Conservation (phyloP, 306 rosid genomes). For the Citrullus colocynthis region DNA sequence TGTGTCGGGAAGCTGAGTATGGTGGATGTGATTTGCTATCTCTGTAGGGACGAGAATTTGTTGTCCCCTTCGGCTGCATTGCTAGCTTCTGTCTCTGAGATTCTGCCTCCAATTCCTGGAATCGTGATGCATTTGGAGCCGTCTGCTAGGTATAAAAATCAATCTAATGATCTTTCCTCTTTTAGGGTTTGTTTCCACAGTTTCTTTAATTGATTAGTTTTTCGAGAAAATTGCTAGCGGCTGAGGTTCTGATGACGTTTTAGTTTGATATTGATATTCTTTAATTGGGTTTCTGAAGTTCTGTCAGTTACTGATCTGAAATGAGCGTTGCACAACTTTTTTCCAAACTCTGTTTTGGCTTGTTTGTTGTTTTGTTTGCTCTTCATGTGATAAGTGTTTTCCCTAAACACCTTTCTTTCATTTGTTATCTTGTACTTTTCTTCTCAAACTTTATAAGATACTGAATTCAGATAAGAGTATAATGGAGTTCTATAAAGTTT, state of each 20-base stretch:
- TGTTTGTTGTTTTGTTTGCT: not conserved
- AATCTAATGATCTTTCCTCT: not conserved
- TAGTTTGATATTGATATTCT: not conserved
- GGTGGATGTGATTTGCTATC: constrained; percentile 72
- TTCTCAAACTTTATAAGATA: not conserved
- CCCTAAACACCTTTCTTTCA: not conserved
- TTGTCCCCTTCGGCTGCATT: constrained; percentile 57
- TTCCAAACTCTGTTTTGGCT: not conserved
- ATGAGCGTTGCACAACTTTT: not conserved
- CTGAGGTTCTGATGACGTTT: not conserved
- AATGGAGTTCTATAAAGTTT: not conserved
- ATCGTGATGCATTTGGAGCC: constrained; percentile 55
- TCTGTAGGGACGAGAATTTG: constrained; percentile 38
- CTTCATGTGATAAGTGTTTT: not conserved
- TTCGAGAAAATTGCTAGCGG: not conserved
- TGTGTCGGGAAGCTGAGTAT: constrained; percentile 76
- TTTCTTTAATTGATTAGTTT: not conserved
- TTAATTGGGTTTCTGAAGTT: not conserved
- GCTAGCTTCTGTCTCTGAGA: constrained; percentile 39
- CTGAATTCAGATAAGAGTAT: not conserved
- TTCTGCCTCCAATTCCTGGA: constrained; percentile 29
- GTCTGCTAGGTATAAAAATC: constrained; percentile 47
- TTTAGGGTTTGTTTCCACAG: not conserved
- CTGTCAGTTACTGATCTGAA: not conserved
- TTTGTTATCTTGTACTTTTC: not conserved